A percentile compares a stretch with the other conserved stretches of the same genome.
Conservation (phyloP, 2,329 filamentous ascomycete genomes). For the Amauroascus niger region DNA sequence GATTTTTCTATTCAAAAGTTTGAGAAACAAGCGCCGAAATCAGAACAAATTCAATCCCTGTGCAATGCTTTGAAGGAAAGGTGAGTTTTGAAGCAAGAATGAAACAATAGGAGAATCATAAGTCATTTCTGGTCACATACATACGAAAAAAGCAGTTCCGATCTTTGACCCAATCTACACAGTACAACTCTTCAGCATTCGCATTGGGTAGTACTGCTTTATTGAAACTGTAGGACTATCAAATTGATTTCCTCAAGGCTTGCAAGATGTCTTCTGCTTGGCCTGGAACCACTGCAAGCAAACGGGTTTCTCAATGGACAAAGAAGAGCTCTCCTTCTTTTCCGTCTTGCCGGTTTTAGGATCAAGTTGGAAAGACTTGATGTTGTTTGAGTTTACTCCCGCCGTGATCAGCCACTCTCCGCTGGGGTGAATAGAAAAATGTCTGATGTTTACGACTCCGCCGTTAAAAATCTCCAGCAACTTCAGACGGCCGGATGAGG, state of each 20-base stretch:
- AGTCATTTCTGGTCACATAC: no score
- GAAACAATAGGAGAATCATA: background rate
- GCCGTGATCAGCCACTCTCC: conserved; percentile 54
- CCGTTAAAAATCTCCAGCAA: conserved; percentile 14
- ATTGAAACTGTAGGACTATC: background rate
- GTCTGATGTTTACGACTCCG: conserved; percentile 41
- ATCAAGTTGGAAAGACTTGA: conserved; percentile 52
- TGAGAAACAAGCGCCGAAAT: background rate
- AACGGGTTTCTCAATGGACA: conserved; percentile 10
- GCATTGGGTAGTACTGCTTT: background rate
- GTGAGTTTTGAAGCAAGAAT: background rate
- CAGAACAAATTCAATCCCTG: no score
- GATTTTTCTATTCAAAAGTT: no score
- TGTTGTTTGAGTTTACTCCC: conserved; percentile 48
- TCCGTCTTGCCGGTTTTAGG: conserved; percentile 49
- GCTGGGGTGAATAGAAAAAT: conserved; percentile 51
- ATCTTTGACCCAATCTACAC: background rate
- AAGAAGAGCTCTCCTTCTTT: conserved; percentile 8
- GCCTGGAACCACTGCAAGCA: conserved; percentile 12
- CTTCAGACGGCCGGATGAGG: conserved; percentile 24
- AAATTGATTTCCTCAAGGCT: background rate
- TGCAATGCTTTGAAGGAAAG: background rate
- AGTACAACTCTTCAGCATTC: background rate
- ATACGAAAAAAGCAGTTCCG: no score
- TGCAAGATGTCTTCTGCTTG: background rate